Evolutionary conservation across 371 early-diverging fungal genomes (phyloP), one percentile per base, ranked within the genome.

Genomic region (Massospora cicadina): DNA sequence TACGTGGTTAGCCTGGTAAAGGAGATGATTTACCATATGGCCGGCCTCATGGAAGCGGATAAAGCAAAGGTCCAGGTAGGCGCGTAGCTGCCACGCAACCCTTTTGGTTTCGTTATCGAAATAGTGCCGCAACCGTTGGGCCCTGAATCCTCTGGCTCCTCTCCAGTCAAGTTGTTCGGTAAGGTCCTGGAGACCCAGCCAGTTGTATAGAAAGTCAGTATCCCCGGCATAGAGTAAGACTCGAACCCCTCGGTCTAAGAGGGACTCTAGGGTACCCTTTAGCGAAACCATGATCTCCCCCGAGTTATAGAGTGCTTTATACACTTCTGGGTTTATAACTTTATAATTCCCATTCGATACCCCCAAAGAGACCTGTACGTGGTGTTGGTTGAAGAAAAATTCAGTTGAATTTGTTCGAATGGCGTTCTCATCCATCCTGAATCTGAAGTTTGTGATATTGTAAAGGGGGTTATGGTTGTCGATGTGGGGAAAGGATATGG

Each of bases 151-250:
- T 5, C 10, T 10, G 43, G 43, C 5, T 5, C 90, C 91, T 43
- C 73, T 69, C 96, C 96, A 95, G 53, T 83, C 81, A 60, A 95
- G 75, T 25, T 75, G 82, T 33, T 81, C 65, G 2, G 88, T 76
- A 91, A 91, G 93, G 1, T 89, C 93, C 78, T 90, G 88, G 82
- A 91, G 93, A 62, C 93, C 93, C 68, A 88, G 82, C 93, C 92
- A 93, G 74, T 89, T 89, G 79, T 90, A 88, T 60, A 88, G 85
- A 67, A 78, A 87, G 70, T 88, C 89, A 2, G 86, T 85, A 68
- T 87, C 87, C 63, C 96, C 95, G 66, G 92, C 89, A 74, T 93
- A 95, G 60, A 95, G 71, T 66, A 95, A 73, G 17, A 93, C 79
- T 23, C 80, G 76, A 71, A 93, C 77, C 43, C 86, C 87, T 55